Evolutionary conservation across 2,329 filamentous ascomycete genomes (phyloP).

Genomic region (Arthrocladium fulminans): DNA sequence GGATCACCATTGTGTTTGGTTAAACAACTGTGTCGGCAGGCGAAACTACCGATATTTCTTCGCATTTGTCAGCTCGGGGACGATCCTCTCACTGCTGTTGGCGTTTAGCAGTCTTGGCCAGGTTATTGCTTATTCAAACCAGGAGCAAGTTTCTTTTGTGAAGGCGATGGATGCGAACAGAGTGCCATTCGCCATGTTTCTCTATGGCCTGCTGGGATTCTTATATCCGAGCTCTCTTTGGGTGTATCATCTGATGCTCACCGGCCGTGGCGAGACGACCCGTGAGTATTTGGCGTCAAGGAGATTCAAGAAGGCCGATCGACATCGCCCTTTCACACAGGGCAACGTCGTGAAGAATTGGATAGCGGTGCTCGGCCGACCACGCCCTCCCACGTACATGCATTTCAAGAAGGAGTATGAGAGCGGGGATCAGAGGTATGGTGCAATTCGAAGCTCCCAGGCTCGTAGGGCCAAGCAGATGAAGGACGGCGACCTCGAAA

Average conservation of each 20-base stretch:
- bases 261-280: constrained; percentile 86
- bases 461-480: constrained; percentile 42
- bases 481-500: constrained; percentile 56
- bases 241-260: constrained; percentile 84
- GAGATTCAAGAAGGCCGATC: constrained; percentile 86
- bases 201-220: constrained; percentile 67
- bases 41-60: constrained; percentile 99
- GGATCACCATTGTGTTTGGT: constrained; percentile 97
- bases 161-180: constrained; percentile 61
- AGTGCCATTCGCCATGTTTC: constrained; percentile 77
- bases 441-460: constrained; percentile 45
- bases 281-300: constrained; percentile 92
- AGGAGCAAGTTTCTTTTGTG: constrained; percentile 58
- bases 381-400: constrained; percentile 79
- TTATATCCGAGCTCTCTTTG: constrained; percentile 76
- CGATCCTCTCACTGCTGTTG: constrained; percentile 66
- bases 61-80: constrained; percentile 73
- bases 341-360: constrained; percentile 68
- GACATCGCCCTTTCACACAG: constrained; percentile 83
- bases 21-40: constrained; percentile 95
- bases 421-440: constrained; percentile 78
- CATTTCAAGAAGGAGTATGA: constrained; percentile 70
- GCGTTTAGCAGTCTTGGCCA: constrained; percentile 72
- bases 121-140: constrained; percentile 60
- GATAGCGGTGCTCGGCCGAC: constrained; percentile 69